Conservation (phyloP, 108 stramenopile species). For the Halocafeteria seosinensis region DNA sequence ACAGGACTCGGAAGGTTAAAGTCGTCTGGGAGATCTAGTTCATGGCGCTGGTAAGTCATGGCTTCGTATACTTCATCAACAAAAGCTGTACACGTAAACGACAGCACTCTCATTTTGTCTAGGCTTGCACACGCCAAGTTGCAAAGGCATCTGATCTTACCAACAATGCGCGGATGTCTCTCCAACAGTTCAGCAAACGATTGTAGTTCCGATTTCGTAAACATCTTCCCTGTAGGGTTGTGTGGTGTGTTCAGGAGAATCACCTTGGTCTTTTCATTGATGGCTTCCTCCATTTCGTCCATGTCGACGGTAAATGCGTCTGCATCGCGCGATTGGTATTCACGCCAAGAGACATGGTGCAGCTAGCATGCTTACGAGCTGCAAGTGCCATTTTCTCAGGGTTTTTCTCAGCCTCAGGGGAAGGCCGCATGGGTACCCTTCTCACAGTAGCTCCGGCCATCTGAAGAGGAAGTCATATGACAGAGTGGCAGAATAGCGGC, state of each 20-base stretch:
- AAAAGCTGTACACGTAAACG: too few relatives aligned
- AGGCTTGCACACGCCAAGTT: too few relatives aligned
- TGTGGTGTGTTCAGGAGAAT: conserved; percentile 85
- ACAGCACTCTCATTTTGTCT: too few relatives aligned
- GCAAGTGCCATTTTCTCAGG: too few relatives aligned
- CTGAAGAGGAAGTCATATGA: too few relatives aligned
- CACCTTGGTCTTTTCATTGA: conserved; percentile 64
- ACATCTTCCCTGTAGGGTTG: conserved; percentile 84
- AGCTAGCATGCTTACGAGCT: too few relatives aligned
- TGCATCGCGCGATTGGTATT: conserved; percentile 43
- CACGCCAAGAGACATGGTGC: too few relatives aligned
- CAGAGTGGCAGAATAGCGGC: too few relatives aligned
- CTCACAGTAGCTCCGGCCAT: conserved; percentile 60
- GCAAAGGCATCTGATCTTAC: too few relatives aligned
- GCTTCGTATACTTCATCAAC: conserved; percentile 94
- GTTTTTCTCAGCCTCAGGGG: conserved; percentile 2
- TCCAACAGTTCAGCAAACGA: conserved; percentile 52
- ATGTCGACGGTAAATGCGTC: conserved; percentile 57
- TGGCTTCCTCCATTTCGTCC: conserved; percentile 40
- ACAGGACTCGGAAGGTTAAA: too few relatives aligned
- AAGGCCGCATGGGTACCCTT: conserved; percentile 52
- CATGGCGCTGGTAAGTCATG: conserved; percentile 61
- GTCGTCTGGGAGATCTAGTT: too few relatives aligned
- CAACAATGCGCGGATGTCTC: conserved; percentile 47
- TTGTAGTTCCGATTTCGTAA: conserved; percentile 59